Percentiles rank a stretch among this genome's conserved stretches.
These are phyloP conservation scores for Alternaria metachromatica DNA, from an alignment of 2,329 filamentous ascomycete genomes.

Conservation along the genomic window DNA sequence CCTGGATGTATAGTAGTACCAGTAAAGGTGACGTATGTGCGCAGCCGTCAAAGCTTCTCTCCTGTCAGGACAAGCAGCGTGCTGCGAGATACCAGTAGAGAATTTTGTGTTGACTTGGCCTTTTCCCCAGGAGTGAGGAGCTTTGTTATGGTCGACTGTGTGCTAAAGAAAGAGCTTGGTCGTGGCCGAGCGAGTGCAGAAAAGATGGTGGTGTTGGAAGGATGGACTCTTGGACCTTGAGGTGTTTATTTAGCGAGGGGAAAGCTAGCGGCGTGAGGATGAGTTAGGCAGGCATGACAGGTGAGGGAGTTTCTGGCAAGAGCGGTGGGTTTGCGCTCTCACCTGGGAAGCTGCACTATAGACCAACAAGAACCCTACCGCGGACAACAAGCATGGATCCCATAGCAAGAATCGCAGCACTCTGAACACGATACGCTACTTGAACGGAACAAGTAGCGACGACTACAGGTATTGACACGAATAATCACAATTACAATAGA, in stretches of 20 bases:
- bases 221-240: neutral
- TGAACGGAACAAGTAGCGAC: neutral
- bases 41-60: neutral
- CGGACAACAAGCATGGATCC: neutral
- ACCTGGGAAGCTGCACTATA: neutral
- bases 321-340: neutral
- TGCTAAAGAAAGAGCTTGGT: neutral
- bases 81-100: neutral
- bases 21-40: neutral
- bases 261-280: neutral
- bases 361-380: neutral
- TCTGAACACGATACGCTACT: neutral
- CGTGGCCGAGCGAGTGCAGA: neutral
- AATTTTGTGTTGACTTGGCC: neutral
- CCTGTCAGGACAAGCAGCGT: neutral
- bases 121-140: neutral
- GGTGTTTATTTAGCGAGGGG: neutral
- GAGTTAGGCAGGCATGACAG: neutral
- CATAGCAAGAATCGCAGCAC: neutral
- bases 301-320: conserved; percentile 6
- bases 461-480: neutral
- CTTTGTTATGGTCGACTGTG: neutral
- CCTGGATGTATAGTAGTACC: neutral
- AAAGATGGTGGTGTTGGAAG: neutral
- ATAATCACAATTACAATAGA: neutral